A percentile compares a stretch with the other conserved stretches of the same genome.
Evolutionary conservation across 2,329 filamentous ascomycete genomes (phyloP).

Genomic region (Exophiala spinifera): DNA sequence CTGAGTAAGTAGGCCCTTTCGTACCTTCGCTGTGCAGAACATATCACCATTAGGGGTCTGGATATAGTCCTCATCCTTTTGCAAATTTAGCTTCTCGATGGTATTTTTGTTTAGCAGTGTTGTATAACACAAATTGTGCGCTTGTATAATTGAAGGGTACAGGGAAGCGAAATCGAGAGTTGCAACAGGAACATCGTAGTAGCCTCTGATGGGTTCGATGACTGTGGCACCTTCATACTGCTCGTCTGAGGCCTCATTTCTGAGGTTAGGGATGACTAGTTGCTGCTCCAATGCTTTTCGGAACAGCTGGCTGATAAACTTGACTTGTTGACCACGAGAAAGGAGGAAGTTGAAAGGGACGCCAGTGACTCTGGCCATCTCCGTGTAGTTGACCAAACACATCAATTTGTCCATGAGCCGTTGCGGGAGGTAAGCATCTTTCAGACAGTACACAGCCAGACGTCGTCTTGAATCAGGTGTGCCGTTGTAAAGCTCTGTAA

Average conservation of each 20-base stretch:
- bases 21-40: conserved; percentile 82
- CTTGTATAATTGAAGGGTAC: conserved; percentile 98
- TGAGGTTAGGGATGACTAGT: conserved; percentile 86
- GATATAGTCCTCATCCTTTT: conserved; percentile 93
- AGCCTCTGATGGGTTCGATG: conserved; percentile 89
- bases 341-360: conserved; percentile 95
- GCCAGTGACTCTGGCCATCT: conserved; percentile 99
- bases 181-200: conserved; percentile 91
- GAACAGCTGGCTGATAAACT: conserved; percentile 96
- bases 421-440: conserved; percentile 94
- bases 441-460: conserved; percentile 91
- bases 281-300: conserved; percentile 91
- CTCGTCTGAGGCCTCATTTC: conserved; percentile 68
- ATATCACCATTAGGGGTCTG: conserved; percentile 91
- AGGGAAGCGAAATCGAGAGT: conserved; percentile 98
- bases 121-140: conserved; percentile 97
- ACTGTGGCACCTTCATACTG: conserved; percentile 98
- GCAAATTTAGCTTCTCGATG: conserved; percentile 71
- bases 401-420: conserved; percentile 95
- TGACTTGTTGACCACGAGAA: conserved; percentile 90
- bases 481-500: conserved; percentile 95
- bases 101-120: conserved; percentile 78
- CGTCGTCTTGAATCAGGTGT: conserved; percentile 88
- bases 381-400: conserved; percentile 97
- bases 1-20: conserved; percentile 88